Conservation (phyloP, 805 yeast genomes). For the Candida broadrunensis region DNA sequence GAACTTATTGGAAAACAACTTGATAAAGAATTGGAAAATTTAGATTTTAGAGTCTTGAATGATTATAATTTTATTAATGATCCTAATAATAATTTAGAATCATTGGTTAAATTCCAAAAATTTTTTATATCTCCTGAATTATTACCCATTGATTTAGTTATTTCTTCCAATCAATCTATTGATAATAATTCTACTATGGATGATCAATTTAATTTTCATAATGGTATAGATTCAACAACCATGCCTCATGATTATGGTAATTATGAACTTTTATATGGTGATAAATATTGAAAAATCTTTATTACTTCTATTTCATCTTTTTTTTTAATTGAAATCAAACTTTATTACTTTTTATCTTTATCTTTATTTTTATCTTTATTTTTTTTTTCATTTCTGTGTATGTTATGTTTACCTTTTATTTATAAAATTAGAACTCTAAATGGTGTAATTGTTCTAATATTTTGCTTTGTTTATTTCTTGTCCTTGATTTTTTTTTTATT, state of each 20-base stretch:
- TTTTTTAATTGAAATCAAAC: background rate
- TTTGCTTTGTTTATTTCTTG: too few relatives aligned
- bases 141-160: background rate
- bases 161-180: too few relatives aligned
- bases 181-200: too few relatives aligned
- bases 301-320: too few relatives aligned
- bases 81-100: slow-evolving; percentile 9
- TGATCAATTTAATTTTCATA: background rate
- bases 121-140: slow-evolving; percentile 15
- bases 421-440: background rate
- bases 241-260: slow-evolving; percentile 11
- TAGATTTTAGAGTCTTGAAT: slow-evolving; percentile 6
- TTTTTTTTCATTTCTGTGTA: background rate
- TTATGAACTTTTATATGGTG: slow-evolving; percentile 11
- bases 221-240: background rate
- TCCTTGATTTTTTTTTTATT: too few relatives aligned
- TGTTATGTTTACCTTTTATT: slow-evolving; percentile 1
- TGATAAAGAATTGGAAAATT: slow-evolving; percentile 2
- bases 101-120: slow-evolving; percentile 15
- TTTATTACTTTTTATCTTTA: background rate
- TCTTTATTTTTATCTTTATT: background rate
- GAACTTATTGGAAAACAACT: background rate
- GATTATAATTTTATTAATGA: slow-evolving; percentile 12
- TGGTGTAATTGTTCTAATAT: too few relatives aligned
- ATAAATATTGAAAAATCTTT: slow-evolving; percentile 4